phyloP scores from a whole-genome alignment of 1,139 yeast genomes.

The Pichia sp. region DNA sequence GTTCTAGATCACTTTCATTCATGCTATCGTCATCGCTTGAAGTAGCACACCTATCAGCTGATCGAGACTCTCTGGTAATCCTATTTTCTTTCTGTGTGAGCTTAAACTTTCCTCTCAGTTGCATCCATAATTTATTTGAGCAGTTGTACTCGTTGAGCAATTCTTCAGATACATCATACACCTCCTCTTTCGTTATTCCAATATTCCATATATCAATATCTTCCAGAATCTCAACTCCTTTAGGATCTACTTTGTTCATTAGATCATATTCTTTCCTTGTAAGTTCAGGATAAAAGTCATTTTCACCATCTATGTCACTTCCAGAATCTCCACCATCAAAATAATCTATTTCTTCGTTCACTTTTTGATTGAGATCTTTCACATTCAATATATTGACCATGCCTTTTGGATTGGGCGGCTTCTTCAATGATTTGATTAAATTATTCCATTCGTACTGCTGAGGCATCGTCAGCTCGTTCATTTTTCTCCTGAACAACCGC shows the following conservation, averaged over 20 bases:
- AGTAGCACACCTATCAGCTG: no score
- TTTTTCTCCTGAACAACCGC: slow-evolving; percentile 4
- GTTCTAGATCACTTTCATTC: background rate
- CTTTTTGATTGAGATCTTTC: background rate
- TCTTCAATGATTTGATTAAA: background rate
- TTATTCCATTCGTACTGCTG: slow-evolving; percentile 9
- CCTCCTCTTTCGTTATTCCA: slow-evolving; percentile 9
- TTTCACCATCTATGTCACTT: slow-evolving; percentile 16
- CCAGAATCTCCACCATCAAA: slow-evolving; percentile 10
- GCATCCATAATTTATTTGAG: background rate
- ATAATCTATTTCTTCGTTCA: slow-evolving; percentile 9
- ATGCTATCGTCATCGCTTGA: background rate
- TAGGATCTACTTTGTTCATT: slow-evolving; percentile 1
- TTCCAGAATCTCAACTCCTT: slow-evolving; percentile 1
- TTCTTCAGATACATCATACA: slow-evolving; percentile 1
- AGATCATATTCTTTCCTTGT: background rate
- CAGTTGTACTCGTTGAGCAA: background rate
- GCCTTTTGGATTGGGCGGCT: slow-evolving; percentile 3
- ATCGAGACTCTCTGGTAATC: no score
- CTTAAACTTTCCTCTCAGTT: background rate
- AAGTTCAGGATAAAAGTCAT: slow-evolving; percentile 1
- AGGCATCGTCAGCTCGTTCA: slow-evolving; percentile 3
- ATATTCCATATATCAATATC: slow-evolving; percentile 7
- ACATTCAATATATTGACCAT: slow-evolving; percentile 7
- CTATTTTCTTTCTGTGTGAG: background rate